Evolutionary conservation across 1,284 basidiomycete genomes (phyloP), one percentile per base, ranked within the genome.

Genomic region (Papiliotrema flavescens): DNA sequence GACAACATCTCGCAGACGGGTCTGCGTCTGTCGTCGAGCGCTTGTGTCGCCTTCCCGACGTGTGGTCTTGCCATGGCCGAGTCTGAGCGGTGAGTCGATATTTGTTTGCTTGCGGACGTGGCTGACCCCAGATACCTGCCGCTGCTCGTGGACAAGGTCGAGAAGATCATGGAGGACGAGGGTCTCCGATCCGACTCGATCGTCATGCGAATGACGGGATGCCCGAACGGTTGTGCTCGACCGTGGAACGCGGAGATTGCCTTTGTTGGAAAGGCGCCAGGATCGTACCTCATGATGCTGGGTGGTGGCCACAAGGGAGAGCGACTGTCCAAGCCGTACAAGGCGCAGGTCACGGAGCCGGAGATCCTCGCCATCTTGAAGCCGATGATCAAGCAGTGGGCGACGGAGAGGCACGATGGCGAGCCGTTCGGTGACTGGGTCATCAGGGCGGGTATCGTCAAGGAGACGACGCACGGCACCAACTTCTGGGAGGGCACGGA

Each of bases 1-100:
- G 94, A 98, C 78, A 91, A 95, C 70, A 76, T 96, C 62, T 81
- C 86, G 57, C 86, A 87, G 67, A 84, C 85, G 23, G 94, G 83
- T 7, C 76, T 99, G 67, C 82, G 93, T 59, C 79, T 97, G 43
- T 88, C 88, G 6, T 88, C 88, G 6, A 92, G 89, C 7, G 92
- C 96, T 20, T 99, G 96, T 78, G 95, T 99, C 56, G 88, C 95
- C 1, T 96, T 98, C 83, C 95, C 96, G 6, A 98, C 95, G 3
- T 99, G 93, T 67, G 88, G 89, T 66, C 83, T 95, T 40, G 93
- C 92, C 14, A 95, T 95, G 90, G 92, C 92, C 26, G 92, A 96
- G 78, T 92, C 89, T 13, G 92, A 96, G 74, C 80, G 60, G 56
- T 53, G 35, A 56, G 55, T 48, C 19, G 15, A 50, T 15, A 32